Base-by-base conservation (phyloP, 371 early-diverging fungal species). In the Mortierella sp. region DNA sequence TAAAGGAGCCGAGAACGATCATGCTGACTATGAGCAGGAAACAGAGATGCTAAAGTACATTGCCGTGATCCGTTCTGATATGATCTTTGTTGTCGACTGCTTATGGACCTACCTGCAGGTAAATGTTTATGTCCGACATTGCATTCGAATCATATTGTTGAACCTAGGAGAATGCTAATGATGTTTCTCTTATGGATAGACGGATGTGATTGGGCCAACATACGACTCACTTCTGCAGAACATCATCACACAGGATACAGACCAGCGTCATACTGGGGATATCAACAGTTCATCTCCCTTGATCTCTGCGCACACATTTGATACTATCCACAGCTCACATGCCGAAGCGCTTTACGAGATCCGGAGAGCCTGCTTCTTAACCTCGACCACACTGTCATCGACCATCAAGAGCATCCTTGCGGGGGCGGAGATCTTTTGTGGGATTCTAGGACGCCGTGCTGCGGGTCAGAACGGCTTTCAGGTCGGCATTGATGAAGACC, bases 81-180 rank as follows among this genome's bases (percentile, higher is more conserved):
- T 93, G 93, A 64, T 87, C 19, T 91, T 87, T 78, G 91, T 93
- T 81, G 81, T 92, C 2, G 90, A 92, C 69, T 81, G 86, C 23
- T 61, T 92, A 27, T 93, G 94, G 94, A 81, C 81, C 15, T 92
- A 93, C 80, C 73, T 92, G 8, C 94, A 93, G 87, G 92, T 90
- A 81, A 14, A 30, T 34, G 19, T 31, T 56, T 28, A 32, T 30
- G 27, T 28, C n/a, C n/a, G n/a, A n/a, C n/a, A n/a, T n/a, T n/a
- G n/a, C n/a, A n/a, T n/a, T n/a, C n/a, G n/a, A n/a, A n/a, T n/a
- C n/a, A n/a, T n/a, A n/a, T n/a, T n/a, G n/a, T n/a, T n/a, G n/a
- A n/a, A n/a, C n/a, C n/a, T n/a, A n/a, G n/a, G n/a, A n/a, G n/a
- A n/a, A n/a, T n/a, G n/a, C n/a, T n/a, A n/a, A n/a, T n/a, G n/a